These are phyloP conservation scores for Brassica napus DNA, from an alignment of 345 rosid genomes.

Conservation along the genomic window DNA sequence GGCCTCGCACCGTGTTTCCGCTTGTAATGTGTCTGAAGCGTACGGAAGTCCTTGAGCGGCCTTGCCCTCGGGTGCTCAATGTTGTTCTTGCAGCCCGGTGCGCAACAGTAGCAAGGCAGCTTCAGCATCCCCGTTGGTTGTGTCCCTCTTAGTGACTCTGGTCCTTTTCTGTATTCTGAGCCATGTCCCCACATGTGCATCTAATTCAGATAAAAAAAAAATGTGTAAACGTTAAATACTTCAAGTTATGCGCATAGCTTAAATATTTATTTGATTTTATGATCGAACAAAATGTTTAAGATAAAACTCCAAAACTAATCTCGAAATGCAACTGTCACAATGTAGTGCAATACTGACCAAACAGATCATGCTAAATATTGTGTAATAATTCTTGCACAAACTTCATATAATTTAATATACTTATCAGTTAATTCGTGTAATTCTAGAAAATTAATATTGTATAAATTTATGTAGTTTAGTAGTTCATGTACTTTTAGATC, in stretches of 20 bases:
- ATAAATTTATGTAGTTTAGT: not conserved
- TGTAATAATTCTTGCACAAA: constrained; percentile 5
- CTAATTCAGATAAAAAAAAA: constrained; percentile 37
- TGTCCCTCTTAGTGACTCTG: constrained; percentile 89
- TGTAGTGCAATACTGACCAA: not conserved
- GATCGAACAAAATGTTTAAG: no score
- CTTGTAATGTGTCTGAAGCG: constrained; percentile 99
- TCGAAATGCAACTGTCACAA: not conserved
- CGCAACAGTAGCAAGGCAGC: constrained; percentile 93
- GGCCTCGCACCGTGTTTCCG: constrained; percentile 91
- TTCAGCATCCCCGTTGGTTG: constrained; percentile 95
- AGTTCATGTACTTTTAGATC: not conserved
- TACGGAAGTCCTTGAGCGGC: constrained; percentile 90
- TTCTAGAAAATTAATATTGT: not conserved
- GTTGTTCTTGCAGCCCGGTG: constrained; percentile 95
- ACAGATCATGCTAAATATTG: not conserved
- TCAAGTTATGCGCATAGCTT: not conserved
- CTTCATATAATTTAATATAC: not conserved
- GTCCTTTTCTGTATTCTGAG: constrained; percentile 93
- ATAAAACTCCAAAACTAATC: not conserved
- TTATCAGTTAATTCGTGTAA: not conserved
- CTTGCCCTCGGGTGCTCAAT: constrained; percentile 88
- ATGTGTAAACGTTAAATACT: not conserved
- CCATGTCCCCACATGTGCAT: constrained; percentile 99
- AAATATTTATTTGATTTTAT: not conserved